Base-by-base conservation (phyloP, 495 filamentous ascomycete genomes). In the Hypoxylon fuscum region DNA sequence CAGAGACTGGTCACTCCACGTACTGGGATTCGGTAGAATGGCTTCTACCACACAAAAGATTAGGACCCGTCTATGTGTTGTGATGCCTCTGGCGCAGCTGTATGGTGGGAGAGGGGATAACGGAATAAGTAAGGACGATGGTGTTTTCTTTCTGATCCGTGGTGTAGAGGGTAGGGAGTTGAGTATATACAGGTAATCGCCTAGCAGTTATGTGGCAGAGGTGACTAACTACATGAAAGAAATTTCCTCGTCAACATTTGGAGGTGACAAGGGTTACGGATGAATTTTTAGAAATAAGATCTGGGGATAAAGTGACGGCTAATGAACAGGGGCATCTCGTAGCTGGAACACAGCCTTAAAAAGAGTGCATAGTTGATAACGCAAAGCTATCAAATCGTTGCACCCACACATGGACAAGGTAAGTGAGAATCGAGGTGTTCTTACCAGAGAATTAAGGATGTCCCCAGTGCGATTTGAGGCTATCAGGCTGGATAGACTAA, bases 21-120 rank as follows among this genome's bases (percentile, higher is more conserved):
- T 53, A 35, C 62, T 66, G 42, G 63, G 57, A 47, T 66, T 48
- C 56, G 47, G 57, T 18, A 62, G 52, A 45, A 66, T 57, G 53
- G 22, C 46, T 52, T 55, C 61, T 29, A 27, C 49, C 31, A 40
- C 11, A 18, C 40, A 12, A 56, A 40, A 61, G 48, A 43, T 56
- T 25, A 48, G 63, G 53, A 15, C 49, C 54, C 46, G 43, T 42
- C 42, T 64, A 58, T 44, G 22, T 35, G 52, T 48, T 57, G 47
- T 56, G 25, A 22, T 17, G 46, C 25, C 15, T 51, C 14, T 46
- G n/a, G 42, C 25, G 29, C 20, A 20, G 25, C 12, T 59, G 48
- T 55, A 18, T 51, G 55, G 52, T 32, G 18, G 23, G n/a, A 9
- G 20, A 38, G 11, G 34, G 2, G 12, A 12, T 6, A 29, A n/a